Evolutionary conservation across 1,284 basidiomycete genomes (phyloP), one percentile per base, ranked within the genome.

Genomic region (Puccinia triticina): DNA sequence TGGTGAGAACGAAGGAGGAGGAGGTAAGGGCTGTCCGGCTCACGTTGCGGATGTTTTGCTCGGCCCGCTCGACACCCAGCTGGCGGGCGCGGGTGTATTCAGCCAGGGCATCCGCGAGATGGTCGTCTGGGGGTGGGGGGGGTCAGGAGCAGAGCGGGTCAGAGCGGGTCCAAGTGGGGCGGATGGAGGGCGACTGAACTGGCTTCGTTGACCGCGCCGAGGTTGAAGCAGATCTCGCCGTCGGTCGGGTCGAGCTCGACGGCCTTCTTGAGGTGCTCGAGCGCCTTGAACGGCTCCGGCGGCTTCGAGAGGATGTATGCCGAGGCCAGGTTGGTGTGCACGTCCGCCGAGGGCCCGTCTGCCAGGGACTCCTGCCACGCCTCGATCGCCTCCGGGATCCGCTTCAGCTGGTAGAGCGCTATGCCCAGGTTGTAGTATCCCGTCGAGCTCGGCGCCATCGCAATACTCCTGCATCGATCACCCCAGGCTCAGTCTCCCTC

Each of bases 21-120:
- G 26, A n/a, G 46, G 43, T 37, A 12, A 11, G 16, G 32, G 46
- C 2, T 23, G 18, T 34, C 11, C 26, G 26, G 48, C 69, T 64
- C 66, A 82, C 79, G 59, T 82, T 82, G 32, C 79, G 50, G 23
- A 82, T 82, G 29, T 82, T 82, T 64, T 82, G 79, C 11, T 82
- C 79, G 37, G 79, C 79, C 2, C 79, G 55, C 32, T 43, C 46
- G 40, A 82, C 71, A 12, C 79, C 79, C 26, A 82, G 69, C 55
- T 61, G 55, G 14, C 72, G 53, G 11, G 79, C 79, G 26, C 74
- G 71, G 43, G 69, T 72, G 57, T 82, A 82, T 32, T 82, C 79
- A 37, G 57, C 71, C 14, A 82, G 71, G 18, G 79, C 79, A 50
- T 75, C 72, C n/a, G 72, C 43, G 26, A 82, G 66, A 46, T 82